phyloP scores from a whole-genome alignment of 1,284 basidiomycete genomes.

The Trametes versicolor region DNA sequence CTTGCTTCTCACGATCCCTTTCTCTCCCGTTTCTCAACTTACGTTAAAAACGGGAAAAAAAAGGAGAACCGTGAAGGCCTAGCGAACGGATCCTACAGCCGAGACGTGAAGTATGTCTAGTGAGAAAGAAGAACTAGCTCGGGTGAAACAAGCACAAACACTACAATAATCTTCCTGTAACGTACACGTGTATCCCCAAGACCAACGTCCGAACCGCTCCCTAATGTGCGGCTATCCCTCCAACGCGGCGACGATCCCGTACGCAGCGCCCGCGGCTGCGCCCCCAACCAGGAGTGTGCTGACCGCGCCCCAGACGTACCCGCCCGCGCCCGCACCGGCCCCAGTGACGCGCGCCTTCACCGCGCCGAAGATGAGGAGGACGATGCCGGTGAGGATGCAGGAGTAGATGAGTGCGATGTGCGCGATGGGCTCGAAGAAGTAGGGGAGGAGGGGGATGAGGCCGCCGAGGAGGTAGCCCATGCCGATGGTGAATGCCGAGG shows the following conservation, averaged over 20 bases:
- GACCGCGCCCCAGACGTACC: conserved; percentile 86
- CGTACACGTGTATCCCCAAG: conserved; percentile 1
- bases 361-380: conserved; percentile 91
- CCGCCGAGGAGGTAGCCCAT: conserved; percentile 89
- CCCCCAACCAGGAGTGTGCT: conserved; percentile 93
- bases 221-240: conserved; percentile 50
- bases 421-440: conserved; percentile 78
- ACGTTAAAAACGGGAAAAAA: conserved; percentile 8
- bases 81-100: no score
- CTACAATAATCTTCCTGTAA: conserved; percentile 1
- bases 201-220: background rate
- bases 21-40: background rate
- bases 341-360: conserved; percentile 93
- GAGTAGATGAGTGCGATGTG: conserved; percentile 78
- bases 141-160: conserved; percentile 2
- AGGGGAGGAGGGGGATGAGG: conserved; percentile 89
- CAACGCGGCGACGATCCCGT: conserved; percentile 72
- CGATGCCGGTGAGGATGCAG: conserved; percentile 80
- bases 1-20: background rate
- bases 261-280: background rate
- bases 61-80: background rate
- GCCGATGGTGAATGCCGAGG: conserved; percentile 94
- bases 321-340: conserved; percentile 64
- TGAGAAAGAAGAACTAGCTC: background rate
- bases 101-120: no score